A percentile compares a stretch with the other conserved stretches of the same genome.
phyloP scores from a whole-genome alignment of 2,329 filamentous ascomycete species.

The Cercospora sojina region DNA sequence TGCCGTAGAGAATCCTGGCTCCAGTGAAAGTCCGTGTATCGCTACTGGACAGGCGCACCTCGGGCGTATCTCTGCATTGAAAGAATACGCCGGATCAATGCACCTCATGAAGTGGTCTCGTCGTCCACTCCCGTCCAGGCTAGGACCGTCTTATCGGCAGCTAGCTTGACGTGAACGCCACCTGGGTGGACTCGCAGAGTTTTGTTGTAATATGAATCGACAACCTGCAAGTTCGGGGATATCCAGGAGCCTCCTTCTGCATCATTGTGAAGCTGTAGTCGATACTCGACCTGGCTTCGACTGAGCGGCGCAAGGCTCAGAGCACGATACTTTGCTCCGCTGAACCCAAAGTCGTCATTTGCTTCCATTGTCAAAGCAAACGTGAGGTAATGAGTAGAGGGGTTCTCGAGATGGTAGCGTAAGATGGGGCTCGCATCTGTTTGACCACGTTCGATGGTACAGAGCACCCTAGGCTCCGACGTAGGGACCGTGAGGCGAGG shows the following conservation, averaged over 20 bases:
- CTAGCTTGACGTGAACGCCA: conserved; percentile 64
- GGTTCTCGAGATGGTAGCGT: conserved; percentile 81
- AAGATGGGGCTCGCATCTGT: conserved; percentile 41
- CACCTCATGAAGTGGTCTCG: neutral
- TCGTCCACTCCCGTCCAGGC: conserved; percentile 8
- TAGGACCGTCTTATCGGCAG: conserved; percentile 49
- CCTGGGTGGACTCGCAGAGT: conserved; percentile 77
- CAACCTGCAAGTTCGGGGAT: conserved; percentile 69
- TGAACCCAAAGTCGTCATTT: conserved; percentile 89
- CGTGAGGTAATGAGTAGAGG: conserved; percentile 89
- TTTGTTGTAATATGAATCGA: conserved; percentile 93
- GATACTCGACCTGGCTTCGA: conserved; percentile 69
- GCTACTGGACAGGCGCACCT: neutral
- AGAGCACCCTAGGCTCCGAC: conserved; percentile 81
- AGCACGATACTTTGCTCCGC: conserved; percentile 76
- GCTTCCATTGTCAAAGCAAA: conserved; percentile 93
- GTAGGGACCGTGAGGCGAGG: conserved; percentile 78
- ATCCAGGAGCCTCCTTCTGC: conserved; percentile 61
- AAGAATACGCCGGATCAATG: neutral
- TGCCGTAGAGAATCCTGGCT: neutral
- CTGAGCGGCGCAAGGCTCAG: conserved; percentile 82
- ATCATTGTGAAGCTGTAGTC: conserved; percentile 63
- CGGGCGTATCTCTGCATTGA: neutral
- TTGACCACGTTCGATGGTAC: conserved; percentile 39
- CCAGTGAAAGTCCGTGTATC: neutral